phyloP scores from a whole-genome alignment of 2,329 filamentous ascomycete species.

The Trichoderma sp. region DNA sequence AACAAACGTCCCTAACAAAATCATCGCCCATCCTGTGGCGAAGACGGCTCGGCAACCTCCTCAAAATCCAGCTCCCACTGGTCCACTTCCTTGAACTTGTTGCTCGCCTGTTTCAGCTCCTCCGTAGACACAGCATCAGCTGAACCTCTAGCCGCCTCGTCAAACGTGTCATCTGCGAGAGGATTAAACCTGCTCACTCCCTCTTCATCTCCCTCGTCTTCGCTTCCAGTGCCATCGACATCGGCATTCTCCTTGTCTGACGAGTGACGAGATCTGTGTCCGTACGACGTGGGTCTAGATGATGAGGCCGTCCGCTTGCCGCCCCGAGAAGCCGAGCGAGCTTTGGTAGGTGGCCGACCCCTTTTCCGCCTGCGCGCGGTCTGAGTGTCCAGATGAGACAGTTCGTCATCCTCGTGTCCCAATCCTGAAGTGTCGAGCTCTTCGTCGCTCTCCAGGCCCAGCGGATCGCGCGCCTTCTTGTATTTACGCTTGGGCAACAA shows the following conservation, averaged over 20 bases:
- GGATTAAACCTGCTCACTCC: conserved; percentile 48
- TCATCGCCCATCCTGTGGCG: conserved; percentile 55
- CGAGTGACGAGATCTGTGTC: conserved; percentile 48
- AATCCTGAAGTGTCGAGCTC: conserved; percentile 54
- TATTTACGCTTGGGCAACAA: conserved; percentile 57
- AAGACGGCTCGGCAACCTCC: conserved; percentile 60
- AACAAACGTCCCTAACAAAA: not conserved
- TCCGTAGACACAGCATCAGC: conserved; percentile 47
- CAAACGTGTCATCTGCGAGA: conserved; percentile 51
- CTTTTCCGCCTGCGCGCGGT: conserved; percentile 42
- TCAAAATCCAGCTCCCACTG: conserved; percentile 70
- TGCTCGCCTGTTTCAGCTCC: conserved; percentile 60
- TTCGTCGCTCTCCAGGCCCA: conserved; percentile 47
- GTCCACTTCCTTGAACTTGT: conserved; percentile 71
- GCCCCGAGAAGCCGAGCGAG: conserved; percentile 36
- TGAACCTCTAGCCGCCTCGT: conserved; percentile 39
- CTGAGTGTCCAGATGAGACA: conserved; percentile 49
- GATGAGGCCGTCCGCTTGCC: conserved; percentile 34
- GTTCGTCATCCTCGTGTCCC: conserved; percentile 59
- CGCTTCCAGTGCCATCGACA: conserved; percentile 40
- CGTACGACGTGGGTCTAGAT: conserved; percentile 34
- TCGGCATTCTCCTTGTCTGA: conserved; percentile 63
- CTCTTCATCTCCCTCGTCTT: conserved; percentile 42
- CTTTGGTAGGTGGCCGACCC: conserved; percentile 39
- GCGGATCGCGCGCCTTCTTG: conserved; percentile 45